Base-by-base conservation (phyloP, 768 basidiomycete species). In the Agaricus sinodeliciosus region DNA sequence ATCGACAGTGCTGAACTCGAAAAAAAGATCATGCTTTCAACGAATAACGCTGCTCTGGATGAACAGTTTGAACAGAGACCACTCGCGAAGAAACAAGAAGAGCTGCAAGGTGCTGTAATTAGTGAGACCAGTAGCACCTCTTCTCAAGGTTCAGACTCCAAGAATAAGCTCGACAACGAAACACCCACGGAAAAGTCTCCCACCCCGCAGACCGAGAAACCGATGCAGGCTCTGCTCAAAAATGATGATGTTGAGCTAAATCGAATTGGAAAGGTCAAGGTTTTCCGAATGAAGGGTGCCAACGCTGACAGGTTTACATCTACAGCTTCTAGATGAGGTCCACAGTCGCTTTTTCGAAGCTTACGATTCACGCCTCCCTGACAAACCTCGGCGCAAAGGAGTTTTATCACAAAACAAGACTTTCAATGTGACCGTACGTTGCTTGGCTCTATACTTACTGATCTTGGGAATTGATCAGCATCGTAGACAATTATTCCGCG, bases 31-130 rank as follows among this genome's bases (percentile, higher is more conserved):
- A 77, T 90, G 19, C 39, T 60, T 26, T 76, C 80, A 19, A 76
- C 79, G 58, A 92, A 93, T 55, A 80, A 82, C 5, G 74, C 87
- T 46, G 84, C 84, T 7, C 74, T 94, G 16, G 91, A 93, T 62
- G 85, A 85, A 28, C 88, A 94, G 57, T 76, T 93, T 3, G 88
- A 92, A 62, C 85, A 90, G 57, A 77, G 93, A 34, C 93, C 93
- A 8, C 66, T 95, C 49, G 91, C 90, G 13, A 93, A 87, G 74
- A 84, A 85, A 68, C 91, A 94, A 65, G 89, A 93, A 63, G 81
- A 82, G 57, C 70, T 88, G 25, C 75, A 84, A 57, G 81, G 78
- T 55, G 75, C 70, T 34, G 66, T 62, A 49, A 64, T 62, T 0
- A 66, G 63, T 36, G 67, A 65, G 27, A 53, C 31, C 43, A 35